phyloP scores from a whole-genome alignment of 495 filamentous ascomycete species.

The Penicillium macrosclerotiorum region DNA sequence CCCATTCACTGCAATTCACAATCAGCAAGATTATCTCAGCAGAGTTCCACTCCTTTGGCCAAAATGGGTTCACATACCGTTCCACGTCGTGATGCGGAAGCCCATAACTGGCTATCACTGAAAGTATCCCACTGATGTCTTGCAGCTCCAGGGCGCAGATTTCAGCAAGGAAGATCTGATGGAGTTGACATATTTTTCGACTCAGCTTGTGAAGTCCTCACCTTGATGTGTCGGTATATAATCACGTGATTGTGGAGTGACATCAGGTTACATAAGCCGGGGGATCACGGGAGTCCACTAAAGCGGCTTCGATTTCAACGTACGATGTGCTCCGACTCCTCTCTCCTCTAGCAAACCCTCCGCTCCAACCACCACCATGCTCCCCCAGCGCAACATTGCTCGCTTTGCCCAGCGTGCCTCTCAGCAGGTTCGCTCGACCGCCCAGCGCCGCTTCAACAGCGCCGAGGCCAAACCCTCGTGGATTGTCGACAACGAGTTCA shows the following conservation, averaged over 20 bases:
- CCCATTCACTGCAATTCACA: conserved; percentile 71
- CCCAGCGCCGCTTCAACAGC: conserved; percentile 71
- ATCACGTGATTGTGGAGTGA: conserved; percentile 37
- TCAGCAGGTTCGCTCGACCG: conserved; percentile 55
- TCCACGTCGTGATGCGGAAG: conserved; percentile 87
- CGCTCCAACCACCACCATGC: conserved; percentile 49
- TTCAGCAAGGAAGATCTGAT: too few species aligned
- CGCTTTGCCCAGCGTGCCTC: conserved; percentile 58
- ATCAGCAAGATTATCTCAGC: conserved; percentile 3
- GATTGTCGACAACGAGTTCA: conserved; percentile 77
- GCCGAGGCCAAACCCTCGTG: conserved; percentile 45
- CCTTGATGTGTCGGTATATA: not conserved
- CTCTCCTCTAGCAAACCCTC: conserved; percentile 17
- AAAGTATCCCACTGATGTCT: conserved; percentile 22
- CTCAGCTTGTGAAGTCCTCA: not conserved
- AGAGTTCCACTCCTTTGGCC: not conserved
- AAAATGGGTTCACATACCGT: conserved; percentile 53
- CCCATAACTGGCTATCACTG: conserved; percentile 51
- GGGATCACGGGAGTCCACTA: conserved; percentile 46
- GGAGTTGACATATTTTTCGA: too few species aligned
- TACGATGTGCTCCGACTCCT: conserved; percentile 25
- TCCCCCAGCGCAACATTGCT: conserved; percentile 58
- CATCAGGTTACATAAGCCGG: conserved; percentile 43
- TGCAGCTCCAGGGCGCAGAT: not conserved
- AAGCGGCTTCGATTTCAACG: conserved; percentile 36